Evolutionary conservation across 2,329 filamentous ascomycete species (phyloP).

Genomic region (Parafenestella ontariensis): DNA sequence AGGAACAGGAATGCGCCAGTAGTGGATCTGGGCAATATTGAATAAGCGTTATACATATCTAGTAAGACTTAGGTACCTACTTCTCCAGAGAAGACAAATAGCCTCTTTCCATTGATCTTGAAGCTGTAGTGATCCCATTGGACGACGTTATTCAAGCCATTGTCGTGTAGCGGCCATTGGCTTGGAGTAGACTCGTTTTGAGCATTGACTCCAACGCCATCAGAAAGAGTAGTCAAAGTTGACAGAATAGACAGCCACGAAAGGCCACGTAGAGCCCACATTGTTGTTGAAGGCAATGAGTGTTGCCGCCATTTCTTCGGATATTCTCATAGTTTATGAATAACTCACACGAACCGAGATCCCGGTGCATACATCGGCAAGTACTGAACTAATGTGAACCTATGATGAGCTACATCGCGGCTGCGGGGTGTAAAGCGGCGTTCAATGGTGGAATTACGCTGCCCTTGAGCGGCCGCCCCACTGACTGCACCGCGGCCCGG

Average conservation of each 20-base stretch:
- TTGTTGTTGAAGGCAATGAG: constrained; percentile 28
- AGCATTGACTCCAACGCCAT: constrained; percentile 24
- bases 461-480: constrained; percentile 8
- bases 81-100: constrained; percentile 63
- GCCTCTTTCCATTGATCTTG: constrained; percentile 58
- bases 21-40: no score
- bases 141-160: constrained; percentile 57
- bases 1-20: constrained; percentile 55
- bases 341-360: constrained; percentile 10
- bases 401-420: constrained; percentile 8
- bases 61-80: no score
- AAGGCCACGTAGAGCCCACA: constrained; percentile 27
- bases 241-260: constrained; percentile 34
- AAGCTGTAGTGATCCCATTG: constrained; percentile 64
- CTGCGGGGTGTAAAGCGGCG: constrained; percentile 10
- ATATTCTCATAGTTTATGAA: constrained; percentile 20
- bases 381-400: constrained; percentile 18
- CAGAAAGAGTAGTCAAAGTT: constrained; percentile 17
- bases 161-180: constrained; percentile 58
- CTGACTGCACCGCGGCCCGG: constrained; percentile 14
- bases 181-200: constrained; percentile 29
- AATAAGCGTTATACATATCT: no score
- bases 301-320: constrained; percentile 14
- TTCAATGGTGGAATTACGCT: constrained; percentile 20
- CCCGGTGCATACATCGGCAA: constrained; percentile 14